Evolutionary conservation across 2,329 filamentous ascomycete species (phyloP).

Genomic region (Cordyceps militaris): DNA sequence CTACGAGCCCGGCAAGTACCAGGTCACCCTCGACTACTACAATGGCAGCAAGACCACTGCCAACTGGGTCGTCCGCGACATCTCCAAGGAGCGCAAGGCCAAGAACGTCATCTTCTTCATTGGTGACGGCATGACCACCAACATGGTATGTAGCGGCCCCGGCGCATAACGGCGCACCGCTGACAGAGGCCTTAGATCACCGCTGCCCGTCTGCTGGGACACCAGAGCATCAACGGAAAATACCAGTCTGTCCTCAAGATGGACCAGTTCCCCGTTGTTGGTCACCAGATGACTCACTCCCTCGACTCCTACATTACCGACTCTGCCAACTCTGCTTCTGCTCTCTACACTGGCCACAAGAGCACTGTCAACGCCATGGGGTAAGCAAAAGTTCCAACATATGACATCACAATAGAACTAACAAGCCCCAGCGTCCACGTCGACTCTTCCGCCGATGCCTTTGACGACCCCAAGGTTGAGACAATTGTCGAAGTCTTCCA

Average conservation of each 20-base stretch:
- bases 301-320: constrained; percentile 82
- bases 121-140: constrained; percentile 66
- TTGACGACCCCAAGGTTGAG: constrained; percentile 83
- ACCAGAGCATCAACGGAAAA: constrained; percentile 78
- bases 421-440: constrained; percentile 52
- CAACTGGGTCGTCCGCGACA: constrained; percentile 68
- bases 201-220: constrained; percentile 71
- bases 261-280: constrained; percentile 78
- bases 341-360: constrained; percentile 79
- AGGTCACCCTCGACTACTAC: constrained; percentile 70
- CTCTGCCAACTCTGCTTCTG: constrained; percentile 76
- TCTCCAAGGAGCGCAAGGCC: constrained; percentile 62
- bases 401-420: neutral
- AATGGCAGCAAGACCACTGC: constrained; percentile 63
- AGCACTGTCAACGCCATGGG: constrained; percentile 75
- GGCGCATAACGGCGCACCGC: neutral
- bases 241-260: constrained; percentile 70
- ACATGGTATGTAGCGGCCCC: constrained; percentile 43
- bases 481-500: constrained; percentile 72
- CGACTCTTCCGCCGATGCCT: constrained; percentile 64
- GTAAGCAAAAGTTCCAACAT: constrained; percentile 25
- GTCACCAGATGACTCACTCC: constrained; percentile 85
- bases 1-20: constrained; percentile 73
- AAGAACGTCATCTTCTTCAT: constrained; percentile 87
- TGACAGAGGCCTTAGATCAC: constrained; percentile 43